Base-by-base conservation (phyloP, 441 rosid species). In the Adansonia grandidieri region DNA sequence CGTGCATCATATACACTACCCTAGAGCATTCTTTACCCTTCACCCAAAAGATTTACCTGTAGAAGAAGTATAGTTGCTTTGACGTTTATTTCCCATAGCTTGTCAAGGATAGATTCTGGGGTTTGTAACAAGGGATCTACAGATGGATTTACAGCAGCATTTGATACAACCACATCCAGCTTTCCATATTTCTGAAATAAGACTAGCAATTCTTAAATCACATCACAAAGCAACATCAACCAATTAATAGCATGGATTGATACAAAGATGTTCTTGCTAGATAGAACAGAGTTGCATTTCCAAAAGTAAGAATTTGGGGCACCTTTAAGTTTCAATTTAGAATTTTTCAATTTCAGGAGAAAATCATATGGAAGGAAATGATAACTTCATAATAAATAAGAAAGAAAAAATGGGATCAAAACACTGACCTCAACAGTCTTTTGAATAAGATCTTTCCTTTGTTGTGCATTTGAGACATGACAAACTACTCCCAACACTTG, bases 401-500 rank as follows among this genome's bases (percentile, higher is more conserved):
- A 66, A 19, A 10, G 64, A 60, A 60, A 22, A 58, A 13, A 20
- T 53, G 2, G 64, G 44, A 58, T 6, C 22, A 47, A 53, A 10
- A 53, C 8, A 51, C 62, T 19, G 61, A 76, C 78, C 57, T 57
- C 19, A 68, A 60, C 24, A 22, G 98, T 90, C 64, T 86, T 84
- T 58, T 86, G 85, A 1, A 91, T 85, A 44, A 94, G 98, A 85
- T 85, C 81, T 79, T 86, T 91, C 82, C 98, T 92, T 14, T 96
- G 99, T 50, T 87, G 88, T 3, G 85, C 84, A 77, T 91, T 91
- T 47, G 98, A 91, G 4, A 96, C 99, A 72, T 94, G 99, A 54
- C 98, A 96, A 75, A 93, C 96, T 67, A 96, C 82, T 78, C 98
- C 99, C 76, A 88, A 63, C 14, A 78, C 97, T 74, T 90, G 86